Evolutionary conservation across 371 early-diverging fungal genomes (phyloP), one percentile per base, ranked within the genome.

Genomic region (Umbelopsis sp.): DNA sequence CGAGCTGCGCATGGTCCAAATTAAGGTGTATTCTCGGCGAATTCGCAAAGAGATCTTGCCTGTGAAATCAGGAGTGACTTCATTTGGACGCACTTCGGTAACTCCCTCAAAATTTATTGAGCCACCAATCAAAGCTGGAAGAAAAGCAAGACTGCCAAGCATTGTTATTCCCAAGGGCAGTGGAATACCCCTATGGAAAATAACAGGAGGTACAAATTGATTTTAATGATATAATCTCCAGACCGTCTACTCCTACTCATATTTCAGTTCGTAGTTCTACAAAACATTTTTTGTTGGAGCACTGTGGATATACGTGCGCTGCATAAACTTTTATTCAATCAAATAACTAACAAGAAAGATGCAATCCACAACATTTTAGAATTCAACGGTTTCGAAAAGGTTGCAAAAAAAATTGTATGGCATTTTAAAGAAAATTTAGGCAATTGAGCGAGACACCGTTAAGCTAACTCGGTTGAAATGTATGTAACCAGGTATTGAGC

Each of bases 131-230:
- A 41, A 41, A 4, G 4, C 12, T 41, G 12, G 1, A 41, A 7
- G 41, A 41, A 41, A 41, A 41, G 12, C 41, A 41, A 41, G 41
- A 1, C 41, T 0, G 7, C 9, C 24, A 20, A 29, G 3, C 25
- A 10, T 29, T 7, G 52, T 0, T 4, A 51, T 51, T 9, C 52
- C 52, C 10, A 51, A 51, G 12, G 52, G 52, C 29, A 22, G 24
- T 22, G 52, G 52, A 18, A 14, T 51, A 9, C 29, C 25, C 10
- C 52, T 51, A 4, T 29, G 25, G 29, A 20, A 51, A 25, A 25
- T 51, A 51, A 22, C 20, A 25, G 52, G 52, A 51, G 52, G 52
- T 51, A 24, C n/a, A 51, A n/a, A 51, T 12, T 24, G 52, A 51
- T 0, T 14, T 51, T 3, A 22, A 38, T 38, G 38, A 38, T 38